phyloP scores from a whole-genome alignment of 805 yeast genomes.

The Teunomyces lycoperdinae region DNA sequence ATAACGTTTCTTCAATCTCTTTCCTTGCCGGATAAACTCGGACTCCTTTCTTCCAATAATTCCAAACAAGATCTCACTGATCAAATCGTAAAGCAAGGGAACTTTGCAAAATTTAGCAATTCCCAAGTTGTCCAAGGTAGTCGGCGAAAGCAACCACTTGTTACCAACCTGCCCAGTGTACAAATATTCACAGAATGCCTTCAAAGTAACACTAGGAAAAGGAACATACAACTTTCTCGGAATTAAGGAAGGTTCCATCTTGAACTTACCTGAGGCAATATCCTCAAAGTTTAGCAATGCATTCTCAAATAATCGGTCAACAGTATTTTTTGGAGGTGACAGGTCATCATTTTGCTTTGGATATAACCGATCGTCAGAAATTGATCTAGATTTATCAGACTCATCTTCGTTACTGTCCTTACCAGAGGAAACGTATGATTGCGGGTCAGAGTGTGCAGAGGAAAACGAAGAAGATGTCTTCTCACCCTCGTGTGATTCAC shows the following conservation, averaged over 20 bases:
- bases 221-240: conserved; percentile 73
- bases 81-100: conserved; percentile 67
- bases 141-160: conserved; percentile 69
- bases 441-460: conserved; percentile 6
- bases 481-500: conserved; percentile 4
- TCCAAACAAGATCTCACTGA: conserved; percentile 66
- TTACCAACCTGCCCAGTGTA: conserved; percentile 80
- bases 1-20: conserved; percentile 30
- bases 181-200: conserved; percentile 67
- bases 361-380: background rate
- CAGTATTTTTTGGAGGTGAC: background rate
- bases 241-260: conserved; percentile 58
- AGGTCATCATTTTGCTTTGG: background rate
- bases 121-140: conserved; percentile 60
- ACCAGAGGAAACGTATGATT: conserved; percentile 4
- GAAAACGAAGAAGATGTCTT: conserved; percentile 7
- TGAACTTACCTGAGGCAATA: conserved; percentile 26
- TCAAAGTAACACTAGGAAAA: conserved; percentile 56
- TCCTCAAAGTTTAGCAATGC: conserved; percentile 33
- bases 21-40: conserved; percentile 41
- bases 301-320: conserved; percentile 13
- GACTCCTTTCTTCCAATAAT: conserved; percentile 68
- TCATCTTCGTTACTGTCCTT: conserved; percentile 9
- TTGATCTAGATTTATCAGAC: background rate
- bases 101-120: conserved; percentile 65